Evolutionary conservation across 805 yeast genomes (phyloP).

Genomic region (Hanseniaspora opuntiae): DNA sequence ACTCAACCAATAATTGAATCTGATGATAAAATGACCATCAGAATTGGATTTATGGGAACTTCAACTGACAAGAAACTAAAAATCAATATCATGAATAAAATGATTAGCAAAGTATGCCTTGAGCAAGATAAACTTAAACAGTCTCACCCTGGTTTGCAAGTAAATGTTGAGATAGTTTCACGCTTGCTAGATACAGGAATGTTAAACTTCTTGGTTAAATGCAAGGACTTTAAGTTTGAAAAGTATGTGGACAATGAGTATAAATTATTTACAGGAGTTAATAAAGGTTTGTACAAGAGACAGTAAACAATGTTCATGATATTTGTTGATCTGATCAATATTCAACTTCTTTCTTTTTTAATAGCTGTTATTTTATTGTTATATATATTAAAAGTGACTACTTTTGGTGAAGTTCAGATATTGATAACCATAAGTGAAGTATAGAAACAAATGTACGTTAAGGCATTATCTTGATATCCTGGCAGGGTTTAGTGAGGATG

Average conservation of each 20-base stretch:
- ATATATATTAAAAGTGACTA: no score
- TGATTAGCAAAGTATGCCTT: neutral
- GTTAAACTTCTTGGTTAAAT: neutral
- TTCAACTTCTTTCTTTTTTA: neutral
- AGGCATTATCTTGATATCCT: no score
- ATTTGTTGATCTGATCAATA: neutral
- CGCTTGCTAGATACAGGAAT: neutral
- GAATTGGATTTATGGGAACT: conserved; percentile 9
- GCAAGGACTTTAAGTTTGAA: conserved; percentile 3
- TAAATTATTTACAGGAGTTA: neutral
- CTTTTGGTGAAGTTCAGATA: no score
- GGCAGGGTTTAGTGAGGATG: no score
- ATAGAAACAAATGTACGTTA: no score
- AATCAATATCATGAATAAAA: conserved; percentile 1
- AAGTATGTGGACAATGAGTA: neutral
- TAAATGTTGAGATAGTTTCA: neutral
- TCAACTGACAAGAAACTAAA: conserved; percentile 6
- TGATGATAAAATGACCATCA: neutral
- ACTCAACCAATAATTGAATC: neutral
- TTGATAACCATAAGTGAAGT: no score
- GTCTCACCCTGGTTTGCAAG: neutral
- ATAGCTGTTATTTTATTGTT: no score
- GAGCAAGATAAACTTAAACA: neutral
- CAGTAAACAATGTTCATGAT: neutral
- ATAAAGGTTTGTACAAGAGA: neutral